Evolutionary conservation across 2,329 filamentous ascomycete genomes (phyloP).

Genomic region (Fonsecaea monophora): DNA sequence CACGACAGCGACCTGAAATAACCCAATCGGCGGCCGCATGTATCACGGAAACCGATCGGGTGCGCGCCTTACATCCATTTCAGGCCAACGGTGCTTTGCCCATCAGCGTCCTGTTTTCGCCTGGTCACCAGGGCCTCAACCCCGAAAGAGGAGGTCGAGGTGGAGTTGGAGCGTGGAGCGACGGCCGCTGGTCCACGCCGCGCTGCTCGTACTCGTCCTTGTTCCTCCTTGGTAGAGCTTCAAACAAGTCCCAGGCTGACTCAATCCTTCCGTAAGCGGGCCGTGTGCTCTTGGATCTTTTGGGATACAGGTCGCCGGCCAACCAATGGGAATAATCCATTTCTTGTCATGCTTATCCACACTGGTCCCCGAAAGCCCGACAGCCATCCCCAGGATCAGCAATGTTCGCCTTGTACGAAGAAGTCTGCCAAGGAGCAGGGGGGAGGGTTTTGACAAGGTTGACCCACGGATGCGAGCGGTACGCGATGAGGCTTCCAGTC

Average conservation of each 20-base stretch:
- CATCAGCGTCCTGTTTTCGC: slow-evolving; percentile 10
- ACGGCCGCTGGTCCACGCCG: too few relatives aligned
- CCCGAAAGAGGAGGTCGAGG: slow-evolving; percentile 12
- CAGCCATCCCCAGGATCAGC: background rate
- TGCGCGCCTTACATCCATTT: slow-evolving; percentile 14
- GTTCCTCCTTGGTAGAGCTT: background rate
- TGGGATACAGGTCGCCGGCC: slow-evolving; percentile 3
- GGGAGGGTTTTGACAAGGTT: background rate
- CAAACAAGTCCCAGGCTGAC: slow-evolving; percentile 13
- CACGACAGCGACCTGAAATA: background rate
- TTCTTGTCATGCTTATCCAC: slow-evolving; percentile 9
- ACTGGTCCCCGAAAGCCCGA: slow-evolving; percentile 21
- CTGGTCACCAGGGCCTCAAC: slow-evolving; percentile 5
- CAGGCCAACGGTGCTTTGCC: slow-evolving; percentile 1
- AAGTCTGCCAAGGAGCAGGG: slow-evolving; percentile 3
- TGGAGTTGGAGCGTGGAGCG: background rate
- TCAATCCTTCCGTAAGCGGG: slow-evolving; percentile 29
- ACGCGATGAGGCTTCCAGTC: slow-evolving; percentile 23
- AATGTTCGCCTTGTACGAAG: slow-evolving; percentile 5
- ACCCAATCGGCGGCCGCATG: slow-evolving; percentile 19
- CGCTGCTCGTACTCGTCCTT: too few relatives aligned
- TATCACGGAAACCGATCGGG: slow-evolving; percentile 8
- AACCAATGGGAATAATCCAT: slow-evolving; percentile 8
- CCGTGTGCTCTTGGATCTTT: slow-evolving; percentile 3
- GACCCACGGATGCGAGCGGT: slow-evolving; percentile 2